These are phyloP conservation scores for Psilocybe cyanescens DNA, from an alignment of 768 basidiomycete genomes.

Conservation along the genomic window DNA sequence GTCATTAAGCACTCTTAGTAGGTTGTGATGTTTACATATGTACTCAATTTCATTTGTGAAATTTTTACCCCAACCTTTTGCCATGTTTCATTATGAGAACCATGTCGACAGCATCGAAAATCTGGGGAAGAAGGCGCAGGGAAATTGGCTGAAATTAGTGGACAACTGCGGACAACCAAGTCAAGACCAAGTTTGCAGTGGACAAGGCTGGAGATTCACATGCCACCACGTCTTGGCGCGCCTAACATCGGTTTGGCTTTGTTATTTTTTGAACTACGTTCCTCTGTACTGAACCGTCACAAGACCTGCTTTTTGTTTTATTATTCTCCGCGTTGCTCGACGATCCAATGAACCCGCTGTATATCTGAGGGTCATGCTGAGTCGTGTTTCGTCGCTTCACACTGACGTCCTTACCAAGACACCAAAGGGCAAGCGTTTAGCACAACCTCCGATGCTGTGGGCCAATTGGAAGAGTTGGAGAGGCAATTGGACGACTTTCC, in stretches of 20 bases:
- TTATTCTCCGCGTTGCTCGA: neutral
- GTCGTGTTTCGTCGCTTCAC: neutral
- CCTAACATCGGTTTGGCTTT: neutral
- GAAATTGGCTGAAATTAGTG: neutral
- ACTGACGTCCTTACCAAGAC: neutral
- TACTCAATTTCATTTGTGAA: neutral
- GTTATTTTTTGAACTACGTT: neutral
- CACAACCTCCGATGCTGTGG: neutral
- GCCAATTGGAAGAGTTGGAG: neutral
- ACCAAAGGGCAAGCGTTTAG: neutral
- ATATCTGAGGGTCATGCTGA: neutral
- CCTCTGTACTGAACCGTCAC: neutral
- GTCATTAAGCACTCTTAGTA: too few relatives aligned
- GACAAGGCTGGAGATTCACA: too few relatives aligned
- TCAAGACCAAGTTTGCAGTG: too few relatives aligned
- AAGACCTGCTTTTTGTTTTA: neutral
- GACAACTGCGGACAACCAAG: neutral
- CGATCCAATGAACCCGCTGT: neutral
- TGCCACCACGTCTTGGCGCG: neutral
- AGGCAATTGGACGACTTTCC: neutral
- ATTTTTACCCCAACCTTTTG: neutral
- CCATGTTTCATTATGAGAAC: neutral
- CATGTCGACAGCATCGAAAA: neutral
- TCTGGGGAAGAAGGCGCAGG: neutral
- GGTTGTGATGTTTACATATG: neutral